These are phyloP conservation scores for Emiliania huxleyi DNA, from an alignment of 78 protist genomes.

Conservation along the genomic window DNA sequence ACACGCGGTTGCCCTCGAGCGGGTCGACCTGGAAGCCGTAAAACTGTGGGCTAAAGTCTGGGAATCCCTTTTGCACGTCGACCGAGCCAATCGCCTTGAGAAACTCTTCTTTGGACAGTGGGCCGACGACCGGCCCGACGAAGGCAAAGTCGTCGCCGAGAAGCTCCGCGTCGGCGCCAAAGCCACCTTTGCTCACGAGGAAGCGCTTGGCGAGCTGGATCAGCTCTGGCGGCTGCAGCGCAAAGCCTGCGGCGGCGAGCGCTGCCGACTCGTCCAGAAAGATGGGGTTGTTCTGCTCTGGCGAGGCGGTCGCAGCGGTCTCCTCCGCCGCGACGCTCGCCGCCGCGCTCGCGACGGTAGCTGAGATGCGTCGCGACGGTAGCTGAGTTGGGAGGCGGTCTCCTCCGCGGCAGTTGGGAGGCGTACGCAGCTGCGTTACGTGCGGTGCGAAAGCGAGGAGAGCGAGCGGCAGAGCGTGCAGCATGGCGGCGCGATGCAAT, in stretches of 20 bases:
- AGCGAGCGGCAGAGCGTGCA: too few relatives aligned
- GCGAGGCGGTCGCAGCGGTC: too few relatives aligned
- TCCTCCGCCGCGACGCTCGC: too few relatives aligned
- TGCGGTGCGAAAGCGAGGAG: too few relatives aligned
- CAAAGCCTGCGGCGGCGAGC: neutral
- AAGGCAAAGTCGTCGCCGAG: neutral
- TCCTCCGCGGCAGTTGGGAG: too few relatives aligned
- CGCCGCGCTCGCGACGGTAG: too few relatives aligned
- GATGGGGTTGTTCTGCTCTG: neutral
- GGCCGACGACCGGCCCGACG: conserved; percentile 1
- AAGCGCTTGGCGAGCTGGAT: neutral
- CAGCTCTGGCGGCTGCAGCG: neutral
- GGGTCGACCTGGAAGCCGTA: conserved; percentile 15
- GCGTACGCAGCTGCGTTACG: too few relatives aligned
- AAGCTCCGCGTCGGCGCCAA: neutral
- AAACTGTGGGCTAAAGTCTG: neutral
- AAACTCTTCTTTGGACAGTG: neutral
- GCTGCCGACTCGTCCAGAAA: neutral
- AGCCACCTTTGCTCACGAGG: neutral
- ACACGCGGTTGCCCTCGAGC: neutral
- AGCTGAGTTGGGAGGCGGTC: too few relatives aligned
- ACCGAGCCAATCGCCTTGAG: neutral
- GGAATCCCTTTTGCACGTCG: neutral
- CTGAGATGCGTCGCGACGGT: too few relatives aligned
- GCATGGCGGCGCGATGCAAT: too few relatives aligned